Evolutionary conservation across 495 filamentous ascomycete genomes (phyloP), one percentile per base, ranked within the genome.

Genomic region (Aspergillus incahuasiensis): DNA sequence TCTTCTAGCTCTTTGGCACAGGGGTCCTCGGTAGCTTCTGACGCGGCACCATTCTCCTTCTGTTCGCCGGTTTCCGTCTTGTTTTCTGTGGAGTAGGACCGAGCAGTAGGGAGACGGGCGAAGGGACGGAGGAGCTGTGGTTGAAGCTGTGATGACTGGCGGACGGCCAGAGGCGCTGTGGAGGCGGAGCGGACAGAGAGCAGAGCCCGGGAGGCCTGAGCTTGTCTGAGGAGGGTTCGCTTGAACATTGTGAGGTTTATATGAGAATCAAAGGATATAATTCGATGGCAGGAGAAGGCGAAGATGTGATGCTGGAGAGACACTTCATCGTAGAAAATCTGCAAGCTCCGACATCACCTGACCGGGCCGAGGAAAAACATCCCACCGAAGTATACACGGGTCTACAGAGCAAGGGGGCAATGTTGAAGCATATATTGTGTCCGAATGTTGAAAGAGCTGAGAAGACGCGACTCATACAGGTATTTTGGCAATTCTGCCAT

Each of bases 1-100:
- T 83, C 79, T 69, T 96, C 91, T 8, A 96, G 69, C 77, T 95
- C 85, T 69, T 80, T 80, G 51, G 72, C 72, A 41, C 78, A 3
- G 13, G 74, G 65, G 34, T 83, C 73, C 52, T 82, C 75, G 5
- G 63, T 64, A 40, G 66, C 71, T 87, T 82, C 63, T 15, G 42
- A 39, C 68, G 70, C 51, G 64, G 15, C n/a, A 15, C 59, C 60
- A 50, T 60, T 57, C 61, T 54, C 76, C 65, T 50, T 75, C 21
- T 60, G 56, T 61, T 54, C 75, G 64, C 47, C 74, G 48, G 66
- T 65, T 43, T 76, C 63, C 22, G 65, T 21, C 43, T 68, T 64
- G n/a, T 68, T 72, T 51, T 74, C 73, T 22, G 73, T 73, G n/a
- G 75, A 78, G 58, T 75, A 78, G 59, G 58, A 64, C 42, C 73